phyloP scores from a whole-genome alignment of 2,329 filamentous ascomycete genomes.

The Neofusicoccum ribis region DNA sequence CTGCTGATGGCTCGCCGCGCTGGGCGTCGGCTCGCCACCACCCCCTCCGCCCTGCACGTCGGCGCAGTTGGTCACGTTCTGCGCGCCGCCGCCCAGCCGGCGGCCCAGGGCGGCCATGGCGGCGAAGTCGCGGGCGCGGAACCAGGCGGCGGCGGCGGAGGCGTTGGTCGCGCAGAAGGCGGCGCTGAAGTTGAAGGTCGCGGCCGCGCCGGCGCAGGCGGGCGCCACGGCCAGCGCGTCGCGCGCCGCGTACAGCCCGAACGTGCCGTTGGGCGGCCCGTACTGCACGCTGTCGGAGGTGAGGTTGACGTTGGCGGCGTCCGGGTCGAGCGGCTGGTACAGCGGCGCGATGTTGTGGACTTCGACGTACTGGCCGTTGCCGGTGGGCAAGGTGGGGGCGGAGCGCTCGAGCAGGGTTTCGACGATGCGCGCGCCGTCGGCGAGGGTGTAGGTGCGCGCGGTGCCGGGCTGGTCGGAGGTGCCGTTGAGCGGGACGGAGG shows the following conservation, averaged over 20 bases:
- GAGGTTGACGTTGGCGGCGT: constrained; percentile 8
- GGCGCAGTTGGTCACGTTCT: constrained; percentile 26
- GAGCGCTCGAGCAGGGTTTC: constrained; percentile 22
- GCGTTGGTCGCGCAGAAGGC: constrained; percentile 29
- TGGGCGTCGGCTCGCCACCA: not conserved
- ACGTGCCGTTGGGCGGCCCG: constrained; percentile 22
- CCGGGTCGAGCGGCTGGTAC: constrained; percentile 2
- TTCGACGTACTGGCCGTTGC: constrained; percentile 23
- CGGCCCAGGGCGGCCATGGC: constrained; percentile 25
- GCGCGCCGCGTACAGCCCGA: constrained; percentile 26
- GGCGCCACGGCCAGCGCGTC: constrained; percentile 26
- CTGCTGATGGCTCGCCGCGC: constrained; percentile 4
- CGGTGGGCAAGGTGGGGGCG: constrained; percentile 18
- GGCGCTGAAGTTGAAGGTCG: constrained; percentile 27
- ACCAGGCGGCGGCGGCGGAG: constrained; percentile 19
- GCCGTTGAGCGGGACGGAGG: constrained; percentile 10
- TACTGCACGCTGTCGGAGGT: constrained; percentile 24
- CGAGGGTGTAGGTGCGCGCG: constrained; percentile 1
- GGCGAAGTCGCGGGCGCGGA: constrained; percentile 24
- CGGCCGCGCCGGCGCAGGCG: constrained; percentile 25
- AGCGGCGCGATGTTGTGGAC: constrained; percentile 23
- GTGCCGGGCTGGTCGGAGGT: constrained; percentile 9
- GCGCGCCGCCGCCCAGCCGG: constrained; percentile 25
- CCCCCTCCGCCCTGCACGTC: constrained; percentile 9
- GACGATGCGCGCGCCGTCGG: constrained; percentile 5